A percentile compares a stretch with the other conserved stretches of the same genome.
Evolutionary conservation across 2,329 filamentous ascomycete species (phyloP).

Genomic region (Ceratocystis cubensis): DNA sequence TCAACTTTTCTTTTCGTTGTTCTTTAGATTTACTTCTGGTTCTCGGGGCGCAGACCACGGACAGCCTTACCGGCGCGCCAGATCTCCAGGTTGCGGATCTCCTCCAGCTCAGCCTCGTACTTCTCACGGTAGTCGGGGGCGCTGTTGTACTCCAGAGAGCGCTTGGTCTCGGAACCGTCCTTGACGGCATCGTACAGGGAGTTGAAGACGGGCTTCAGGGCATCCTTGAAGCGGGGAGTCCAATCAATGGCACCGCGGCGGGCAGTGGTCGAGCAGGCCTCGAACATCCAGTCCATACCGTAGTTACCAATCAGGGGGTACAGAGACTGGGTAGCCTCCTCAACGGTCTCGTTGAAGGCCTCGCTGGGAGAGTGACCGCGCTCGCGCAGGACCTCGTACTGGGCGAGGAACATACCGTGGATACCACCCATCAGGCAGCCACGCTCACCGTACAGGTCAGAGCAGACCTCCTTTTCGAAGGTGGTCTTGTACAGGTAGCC

Average conservation of each 20-base stretch:
- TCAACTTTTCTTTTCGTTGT: background rate
- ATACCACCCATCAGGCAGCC: conserved; percentile 99
- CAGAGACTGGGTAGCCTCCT: conserved; percentile 95
- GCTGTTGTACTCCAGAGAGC: conserved; percentile 93
- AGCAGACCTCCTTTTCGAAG: conserved; percentile 99
- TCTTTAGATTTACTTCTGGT: conserved; percentile 52
- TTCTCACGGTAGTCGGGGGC: conserved; percentile 92
- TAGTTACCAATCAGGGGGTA: conserved; percentile 96
- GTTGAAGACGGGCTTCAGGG: conserved; percentile 97
- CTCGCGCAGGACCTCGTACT: conserved; percentile 99
- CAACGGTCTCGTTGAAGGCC: conserved; percentile 99
- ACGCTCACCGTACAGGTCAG: conserved; percentile 98
- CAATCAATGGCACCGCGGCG: conserved; percentile 98
- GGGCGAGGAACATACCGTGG: conserved; percentile 99
- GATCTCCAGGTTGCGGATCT: conserved; percentile 97
- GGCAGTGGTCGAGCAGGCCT: conserved; percentile 96
- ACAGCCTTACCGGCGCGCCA: conserved; percentile 98
- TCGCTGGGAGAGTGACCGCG: conserved; percentile 93
- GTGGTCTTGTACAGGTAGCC: conserved; percentile 99
- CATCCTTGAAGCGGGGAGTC: conserved; percentile 93
- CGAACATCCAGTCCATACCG: conserved; percentile 99
- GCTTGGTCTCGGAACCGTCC: conserved; percentile 86
- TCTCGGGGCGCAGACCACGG: conserved; percentile 74
- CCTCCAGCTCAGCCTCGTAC: conserved; percentile 96
- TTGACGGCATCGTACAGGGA: conserved; percentile 87